Evolutionary conservation across 345 rosid genomes (phyloP).

Genomic region (Eucalyptus virginea): DNA sequence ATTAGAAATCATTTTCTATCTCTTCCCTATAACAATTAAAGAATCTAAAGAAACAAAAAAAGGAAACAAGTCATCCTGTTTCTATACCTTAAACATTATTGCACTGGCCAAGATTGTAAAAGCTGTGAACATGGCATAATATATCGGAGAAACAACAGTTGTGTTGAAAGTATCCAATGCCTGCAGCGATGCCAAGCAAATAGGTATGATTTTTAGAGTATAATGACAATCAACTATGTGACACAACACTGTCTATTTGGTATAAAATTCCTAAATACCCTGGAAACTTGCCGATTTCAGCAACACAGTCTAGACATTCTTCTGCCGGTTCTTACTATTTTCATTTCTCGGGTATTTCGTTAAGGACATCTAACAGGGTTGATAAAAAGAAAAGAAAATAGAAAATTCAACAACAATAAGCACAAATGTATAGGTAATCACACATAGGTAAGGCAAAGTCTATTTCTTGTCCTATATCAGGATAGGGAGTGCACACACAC

Average conservation of each 20-base stretch:
- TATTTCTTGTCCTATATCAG: neutral
- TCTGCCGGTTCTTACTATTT: neutral
- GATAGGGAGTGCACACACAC: neutral
- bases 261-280: neutral
- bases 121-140: constrained; percentile 67
- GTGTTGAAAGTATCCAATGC: constrained; percentile 79
- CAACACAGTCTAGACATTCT: neutral
- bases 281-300: neutral
- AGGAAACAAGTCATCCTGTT: neutral
- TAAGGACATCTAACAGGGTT: neutral
- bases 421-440: neutral
- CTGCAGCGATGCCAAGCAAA: constrained; percentile 19
- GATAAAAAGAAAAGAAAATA: neutral
- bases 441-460: neutral
- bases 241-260: neutral
- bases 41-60: neutral
- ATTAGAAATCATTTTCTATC: neutral
- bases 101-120: constrained; percentile 74
- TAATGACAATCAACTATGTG: neutral
- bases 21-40: neutral
- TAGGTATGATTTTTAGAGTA: neutral
- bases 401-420: neutral
- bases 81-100: constrained; percentile 75
- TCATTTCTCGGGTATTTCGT: neutral
- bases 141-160: constrained; percentile 66